Evolutionary conservation across 2,329 filamentous ascomycete species (phyloP).

Genomic region (Salinomyces thailandicus): DNA sequence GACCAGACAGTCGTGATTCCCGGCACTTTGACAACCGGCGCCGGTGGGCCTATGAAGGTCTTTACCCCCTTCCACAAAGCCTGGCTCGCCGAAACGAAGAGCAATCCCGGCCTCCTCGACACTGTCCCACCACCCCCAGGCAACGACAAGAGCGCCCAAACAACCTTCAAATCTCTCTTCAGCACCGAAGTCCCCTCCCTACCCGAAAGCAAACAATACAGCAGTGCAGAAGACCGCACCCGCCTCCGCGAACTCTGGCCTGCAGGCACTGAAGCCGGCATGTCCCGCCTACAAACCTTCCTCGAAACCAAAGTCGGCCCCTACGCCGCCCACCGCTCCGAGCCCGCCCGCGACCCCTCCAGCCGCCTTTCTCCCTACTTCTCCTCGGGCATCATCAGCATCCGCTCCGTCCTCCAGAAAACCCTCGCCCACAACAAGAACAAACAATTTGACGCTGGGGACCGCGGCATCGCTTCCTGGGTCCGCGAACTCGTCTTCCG

Average conservation of each 20-base stretch:
- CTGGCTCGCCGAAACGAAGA: constrained; percentile 36
- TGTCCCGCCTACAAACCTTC: constrained; percentile 32
- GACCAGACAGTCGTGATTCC: constrained; percentile 42
- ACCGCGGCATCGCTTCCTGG: constrained; percentile 32
- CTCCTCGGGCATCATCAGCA: constrained; percentile 34
- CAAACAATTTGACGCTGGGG: constrained; percentile 34
- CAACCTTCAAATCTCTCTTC: constrained; percentile 49
- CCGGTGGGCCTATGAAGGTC: constrained; percentile 40
- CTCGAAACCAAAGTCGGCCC: constrained; percentile 30
- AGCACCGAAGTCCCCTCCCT: constrained; percentile 34
- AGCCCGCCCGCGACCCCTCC: constrained; percentile 33
- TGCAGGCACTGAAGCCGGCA: constrained; percentile 33
- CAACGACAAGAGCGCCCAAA: constrained; percentile 36
- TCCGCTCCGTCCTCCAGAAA: constrained; percentile 36
- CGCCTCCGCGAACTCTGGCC: constrained; percentile 37
- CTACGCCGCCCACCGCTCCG: constrained; percentile 33
- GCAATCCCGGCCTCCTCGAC: constrained; percentile 34
- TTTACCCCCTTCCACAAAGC: constrained; percentile 42
- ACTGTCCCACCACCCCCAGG: constrained; percentile 31
- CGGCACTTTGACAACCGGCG: constrained; percentile 32
- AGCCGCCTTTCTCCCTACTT: constrained; percentile 36
- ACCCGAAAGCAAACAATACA: constrained; percentile 33
- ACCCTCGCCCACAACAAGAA: constrained; percentile 33
- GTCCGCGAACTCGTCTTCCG: constrained; percentile 44
- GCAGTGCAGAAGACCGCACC: constrained; percentile 28